phyloP scores from a whole-genome alignment of 1,284 basidiomycete species.

The Ustilago crameri region DNA sequence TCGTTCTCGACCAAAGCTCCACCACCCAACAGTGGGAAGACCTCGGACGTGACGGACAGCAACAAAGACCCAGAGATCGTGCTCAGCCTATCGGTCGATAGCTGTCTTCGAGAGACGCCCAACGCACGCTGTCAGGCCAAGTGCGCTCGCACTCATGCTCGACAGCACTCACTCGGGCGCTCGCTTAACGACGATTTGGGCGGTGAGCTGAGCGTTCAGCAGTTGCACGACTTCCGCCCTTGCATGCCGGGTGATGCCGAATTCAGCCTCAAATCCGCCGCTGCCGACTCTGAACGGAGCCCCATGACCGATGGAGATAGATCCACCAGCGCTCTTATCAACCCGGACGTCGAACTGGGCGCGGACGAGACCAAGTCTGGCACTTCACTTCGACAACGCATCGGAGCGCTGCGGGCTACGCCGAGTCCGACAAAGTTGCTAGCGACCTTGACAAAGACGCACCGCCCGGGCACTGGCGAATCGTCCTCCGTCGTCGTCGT shows the following conservation, averaged over 20 bases:
- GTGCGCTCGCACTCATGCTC: too few species aligned
- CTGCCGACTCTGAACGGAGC: background rate
- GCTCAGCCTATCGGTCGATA: slow-evolving; percentile 22
- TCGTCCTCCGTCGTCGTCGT: background rate
- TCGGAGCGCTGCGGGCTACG: slow-evolving; percentile 4
- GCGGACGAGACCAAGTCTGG: background rate
- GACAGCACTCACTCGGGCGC: background rate
- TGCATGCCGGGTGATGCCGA: slow-evolving; percentile 6
- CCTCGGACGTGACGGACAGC: background rate
- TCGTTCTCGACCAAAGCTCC: slow-evolving; percentile 16
- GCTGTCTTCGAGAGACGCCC: slow-evolving; percentile 8
- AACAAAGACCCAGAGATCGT: slow-evolving; percentile 12
- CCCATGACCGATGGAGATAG: background rate
- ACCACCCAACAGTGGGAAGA: background rate
- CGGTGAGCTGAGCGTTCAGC: slow-evolving; percentile 11
- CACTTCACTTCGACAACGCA: background rate
- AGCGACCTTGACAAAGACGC: slow-evolving; percentile 6
- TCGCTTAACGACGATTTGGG: background rate
- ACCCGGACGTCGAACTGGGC: background rate
- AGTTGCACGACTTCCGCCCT: slow-evolving; percentile 35
- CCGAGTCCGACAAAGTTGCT: slow-evolving; percentile 12
- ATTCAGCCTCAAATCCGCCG: background rate
- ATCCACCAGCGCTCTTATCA: background rate
- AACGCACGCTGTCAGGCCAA: background rate
- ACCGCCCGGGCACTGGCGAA: background rate